Percentiles rank a stretch among this genome's conserved stretches.
phyloP scores from a whole-genome alignment of 208 protist species.

The Leishmania mexicana region DNA sequence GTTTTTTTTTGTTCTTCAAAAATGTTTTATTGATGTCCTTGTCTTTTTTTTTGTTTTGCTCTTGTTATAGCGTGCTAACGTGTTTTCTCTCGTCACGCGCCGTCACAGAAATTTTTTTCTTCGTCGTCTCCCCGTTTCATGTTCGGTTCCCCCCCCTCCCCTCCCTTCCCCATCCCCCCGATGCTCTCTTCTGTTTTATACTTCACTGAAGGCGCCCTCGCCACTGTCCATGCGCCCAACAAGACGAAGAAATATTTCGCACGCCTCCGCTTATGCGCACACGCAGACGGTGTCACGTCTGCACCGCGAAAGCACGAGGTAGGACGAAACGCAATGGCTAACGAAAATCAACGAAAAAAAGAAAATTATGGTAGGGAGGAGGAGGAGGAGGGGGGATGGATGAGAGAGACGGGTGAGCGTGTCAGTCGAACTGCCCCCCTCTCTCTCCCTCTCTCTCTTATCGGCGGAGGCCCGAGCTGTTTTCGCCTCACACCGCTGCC shows the following conservation, averaged over 20 bases:
- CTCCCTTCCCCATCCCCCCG: neutral
- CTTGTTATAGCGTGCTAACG: neutral
- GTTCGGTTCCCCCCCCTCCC: neutral
- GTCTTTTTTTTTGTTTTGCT: neutral
- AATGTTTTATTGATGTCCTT: no score
- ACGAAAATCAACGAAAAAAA: neutral
- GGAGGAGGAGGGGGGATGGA: neutral
- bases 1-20: neutral
- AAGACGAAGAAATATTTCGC: neutral
- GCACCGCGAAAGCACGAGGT: neutral
- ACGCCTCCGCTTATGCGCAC: neutral
- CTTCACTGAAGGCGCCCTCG: neutral
- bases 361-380: neutral
- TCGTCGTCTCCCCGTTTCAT: neutral
- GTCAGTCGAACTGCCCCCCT: neutral
- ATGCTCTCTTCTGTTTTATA: neutral
- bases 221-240: neutral
- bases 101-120: neutral
- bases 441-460: neutral
- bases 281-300: neutral
- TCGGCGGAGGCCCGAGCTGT: neutral
- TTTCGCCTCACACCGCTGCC: neutral
- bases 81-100: neutral
- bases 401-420: neutral
- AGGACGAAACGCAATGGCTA: neutral